Evolutionary conservation across 2,329 filamentous ascomycete genomes (phyloP), one percentile per base, ranked within the genome.

Genomic region (Neofusicoccum cordaticola): DNA sequence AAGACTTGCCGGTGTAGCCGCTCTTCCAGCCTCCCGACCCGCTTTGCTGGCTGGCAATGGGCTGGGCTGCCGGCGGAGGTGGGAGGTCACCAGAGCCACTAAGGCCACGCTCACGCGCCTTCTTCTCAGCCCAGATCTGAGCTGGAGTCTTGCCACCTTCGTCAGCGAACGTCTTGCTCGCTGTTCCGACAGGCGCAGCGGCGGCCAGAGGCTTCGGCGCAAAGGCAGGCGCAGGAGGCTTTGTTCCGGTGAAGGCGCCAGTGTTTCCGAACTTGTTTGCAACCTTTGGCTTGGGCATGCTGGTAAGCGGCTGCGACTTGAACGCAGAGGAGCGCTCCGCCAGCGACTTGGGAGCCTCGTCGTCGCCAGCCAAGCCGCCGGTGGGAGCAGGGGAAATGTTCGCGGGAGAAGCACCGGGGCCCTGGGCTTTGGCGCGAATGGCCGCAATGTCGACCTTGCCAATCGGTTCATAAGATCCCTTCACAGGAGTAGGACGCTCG

Each of bases 371-470:
- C 13, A 79, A 75, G 42, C 74, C 72, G 22, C 78, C 79, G 17
- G 81, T 80, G 45, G 77, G 77, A 52, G 79, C 75, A 45, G 81
- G 78, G n/a, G 81, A 80, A 13, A 80, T 61, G 22, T 73, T 72
- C 53, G 74, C 65, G 57, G 73, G 76, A 51, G 69, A 73, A 63
- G 68, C 69, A 34, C 79, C 75, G 53, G 85, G 85, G 68, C 87
- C 90, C 77, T 95, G 91, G 5, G 92, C 90, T 77, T 87, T 90
- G 22, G 94, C 90, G 68, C 92, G 88, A 73, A 99, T 97, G 22
- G 94, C 93, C 48, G 92, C 92, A 77, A 99, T 98, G 71, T 99
- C 95, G 9, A 99, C 94, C 80, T 97, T 98, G 52, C 95, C 95
- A 19, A 98, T 84, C 1, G 95, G 95, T 77, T 98, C 91, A 74